phyloP scores from a whole-genome alignment of 2,329 filamentous ascomycete genomes.

The Dactylellina sp. region DNA sequence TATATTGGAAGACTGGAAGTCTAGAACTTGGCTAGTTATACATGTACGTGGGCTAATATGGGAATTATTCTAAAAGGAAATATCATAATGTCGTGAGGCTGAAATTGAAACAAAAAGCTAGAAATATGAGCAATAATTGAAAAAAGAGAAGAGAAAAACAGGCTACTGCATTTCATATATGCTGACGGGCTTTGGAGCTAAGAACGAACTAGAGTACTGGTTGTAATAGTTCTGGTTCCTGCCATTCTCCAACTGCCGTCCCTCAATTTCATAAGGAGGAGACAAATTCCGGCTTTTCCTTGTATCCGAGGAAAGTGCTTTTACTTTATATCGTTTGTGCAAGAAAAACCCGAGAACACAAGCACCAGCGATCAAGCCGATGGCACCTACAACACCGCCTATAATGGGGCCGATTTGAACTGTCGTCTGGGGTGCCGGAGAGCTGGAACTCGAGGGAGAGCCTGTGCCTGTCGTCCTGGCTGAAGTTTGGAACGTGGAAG shows the following conservation, averaged over 20 bases:
- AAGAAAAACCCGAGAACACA: neutral
- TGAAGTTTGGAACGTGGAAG: neutral
- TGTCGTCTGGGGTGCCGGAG: neutral
- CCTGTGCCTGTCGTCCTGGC: neutral
- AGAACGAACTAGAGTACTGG: neutral
- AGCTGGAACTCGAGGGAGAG: neutral
- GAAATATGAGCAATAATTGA: neutral
- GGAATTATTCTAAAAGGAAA: too few relatives aligned
- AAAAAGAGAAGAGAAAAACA: too few relatives aligned
- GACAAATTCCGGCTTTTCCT: neutral
- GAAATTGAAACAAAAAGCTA: neutral
- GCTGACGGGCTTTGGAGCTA: neutral
- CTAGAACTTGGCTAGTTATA: too few relatives aligned
- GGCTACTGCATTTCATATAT: conserved; percentile 7
- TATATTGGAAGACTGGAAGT: too few relatives aligned
- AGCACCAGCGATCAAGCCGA: neutral
- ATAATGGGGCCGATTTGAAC: neutral
- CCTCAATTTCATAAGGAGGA: neutral
- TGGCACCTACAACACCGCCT: neutral
- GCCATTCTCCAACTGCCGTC: too few relatives aligned
- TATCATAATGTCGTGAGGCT: too few relatives aligned
- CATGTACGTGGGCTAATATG: too few relatives aligned
- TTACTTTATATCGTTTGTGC: neutral
- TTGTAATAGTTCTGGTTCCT: neutral
- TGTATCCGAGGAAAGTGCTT: neutral